Evolutionary conservation across 176 grass and related monocot genomes (phyloP), one percentile per base, ranked within the genome.

Genomic region (Poa pratensis): DNA sequence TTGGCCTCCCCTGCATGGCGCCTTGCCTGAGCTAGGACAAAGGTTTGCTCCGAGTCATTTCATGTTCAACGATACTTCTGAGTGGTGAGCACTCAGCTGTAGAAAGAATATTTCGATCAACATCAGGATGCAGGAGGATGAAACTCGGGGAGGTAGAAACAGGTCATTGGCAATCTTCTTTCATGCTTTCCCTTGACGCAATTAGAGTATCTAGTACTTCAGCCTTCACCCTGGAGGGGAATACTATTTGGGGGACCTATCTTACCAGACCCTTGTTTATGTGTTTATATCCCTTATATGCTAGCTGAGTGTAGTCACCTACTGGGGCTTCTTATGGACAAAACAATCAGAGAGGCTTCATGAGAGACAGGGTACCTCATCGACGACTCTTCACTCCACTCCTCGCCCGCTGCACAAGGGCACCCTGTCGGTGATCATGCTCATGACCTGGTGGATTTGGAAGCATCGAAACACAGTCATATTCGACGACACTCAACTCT

Each of bases 1-100:
- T 82, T 96, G 80, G 82, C 94, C 94, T 96, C 86, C 94, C 91
- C 91, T 90, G 89, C 89, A 93, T 96, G 84, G 75, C 65, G 52
- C 94, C 94, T 90, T 76, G 67, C 86, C 89, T 77, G 51, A 60
- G 22, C 55, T 68, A 40, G 58, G 84, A 87, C 91, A 76, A 87
- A 87, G 85, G 81, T 82, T 92, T 82, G 82, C 12, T 27, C 81
- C 34, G 71, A 64, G 88, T 88, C 85, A 66, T 85, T 84, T 92
- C 85, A 81, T 82, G 71, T 73, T 72, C 53, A 82, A 80, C 48
- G 74, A 87, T 92, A 83, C 87, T 90, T 84, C 84, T 91, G 64
- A 86, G 67, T 89, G 90, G 79, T 86, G 87, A 93, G 89, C 89
- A 87, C 86, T 85, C 27, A 85, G 73, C 52, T 91, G 82, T 43